Base-by-base conservation (phyloP, 2,329 filamentous ascomycete species). In the Hypoxylon sp. region DNA sequence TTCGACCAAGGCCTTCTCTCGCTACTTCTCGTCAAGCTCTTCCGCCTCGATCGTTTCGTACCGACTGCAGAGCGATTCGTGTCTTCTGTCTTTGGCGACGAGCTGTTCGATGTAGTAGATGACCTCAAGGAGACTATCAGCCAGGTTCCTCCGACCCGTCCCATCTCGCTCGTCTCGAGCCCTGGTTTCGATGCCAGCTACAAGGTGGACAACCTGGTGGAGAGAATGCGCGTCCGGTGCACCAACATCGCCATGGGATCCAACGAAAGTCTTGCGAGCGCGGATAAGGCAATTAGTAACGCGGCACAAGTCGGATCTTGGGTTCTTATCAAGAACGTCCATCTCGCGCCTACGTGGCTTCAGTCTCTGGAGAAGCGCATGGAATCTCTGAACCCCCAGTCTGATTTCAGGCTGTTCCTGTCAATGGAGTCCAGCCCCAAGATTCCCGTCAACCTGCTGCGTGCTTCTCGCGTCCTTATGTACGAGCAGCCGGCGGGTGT, bases 171-270 rank as follows among this genome's bases (percentile, higher is more conserved):
- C 29, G 94, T 94, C 69, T 99, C 95, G 4, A 97, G 90, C 70
- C 92, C 94, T 58, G 95, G 95, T 31, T 99, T 99, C 73, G 95
- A 99, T 75, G 96, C 96, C 50, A 97, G 92, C 73, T 99, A 98
- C 86, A 99, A 99, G 81, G 95, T 99, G 58, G 95, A 99, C 74
- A 92, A 88, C 60, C 82, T 99, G 50, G 96, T 98, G 24, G 91
- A 97, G 75, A 86, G 91, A 65, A 88, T 87, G 74, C 85, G 86
- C 57, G 88, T 91, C 48, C 88, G 85, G 51, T 99, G 95, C 78
- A 93, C 92, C 57, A 97, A 97, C 75, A 97, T 99, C 71, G 96
- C 96, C 68, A 99, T 99, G 95, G 95, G 95, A 71, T 98, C 95
- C 41, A 96, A 96, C 70, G 95, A 99, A 80, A 91, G 92, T 72